Evolutionary conservation across 352 stramenopile genomes (phyloP), one percentile per base, ranked within the genome.

Genomic region (Phytopythium aichiense): DNA sequence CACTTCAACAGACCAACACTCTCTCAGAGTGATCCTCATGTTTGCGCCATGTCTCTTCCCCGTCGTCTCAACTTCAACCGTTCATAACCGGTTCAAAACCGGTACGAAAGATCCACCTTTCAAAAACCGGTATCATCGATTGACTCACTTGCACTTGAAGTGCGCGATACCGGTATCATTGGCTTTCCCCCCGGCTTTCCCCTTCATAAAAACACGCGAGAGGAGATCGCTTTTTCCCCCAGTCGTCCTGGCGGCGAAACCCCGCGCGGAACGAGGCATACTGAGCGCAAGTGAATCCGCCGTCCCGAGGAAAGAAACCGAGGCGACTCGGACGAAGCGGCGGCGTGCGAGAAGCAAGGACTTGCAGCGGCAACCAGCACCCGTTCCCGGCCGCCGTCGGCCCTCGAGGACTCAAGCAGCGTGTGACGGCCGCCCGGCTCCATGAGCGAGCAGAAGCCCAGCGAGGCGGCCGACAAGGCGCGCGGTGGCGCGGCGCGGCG

Each of bases 371-470:
- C 35, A 40, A 4, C 35, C 35, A 40, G 35, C 35, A 2, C 35
- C 35, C 35, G 35, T 5, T 9, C 35, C 12, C 35, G 28, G 28
- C 7, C 35, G 35, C 35, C 35, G 35, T 53, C 46, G 23, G 5
- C 35, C 35, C 35, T n/a, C 9, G 12, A 40, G 35, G 35, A 40
- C 8, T 15, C 35, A 7, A 40, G 35, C 13, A 16, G 35, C 35
- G 35, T 40, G 35, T 40, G 35, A 40, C 35, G 35, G 35, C 6
- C 35, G 12, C 35, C 35, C 12, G 35, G 23, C 43, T 22, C 22
- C 40, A 77, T 77, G 69, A 77, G 69, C 67, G 72, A 73, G 55
- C 56, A 16, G 13, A 55, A 48, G 55, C 43, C 43, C 48, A 53
- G 68, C 55, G 64, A 52, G 45, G 57, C 53, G 57, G 40, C 49